Conservation (phyloP, 192 early-diverging fungal species). For the Coemansia sp. region DNA sequence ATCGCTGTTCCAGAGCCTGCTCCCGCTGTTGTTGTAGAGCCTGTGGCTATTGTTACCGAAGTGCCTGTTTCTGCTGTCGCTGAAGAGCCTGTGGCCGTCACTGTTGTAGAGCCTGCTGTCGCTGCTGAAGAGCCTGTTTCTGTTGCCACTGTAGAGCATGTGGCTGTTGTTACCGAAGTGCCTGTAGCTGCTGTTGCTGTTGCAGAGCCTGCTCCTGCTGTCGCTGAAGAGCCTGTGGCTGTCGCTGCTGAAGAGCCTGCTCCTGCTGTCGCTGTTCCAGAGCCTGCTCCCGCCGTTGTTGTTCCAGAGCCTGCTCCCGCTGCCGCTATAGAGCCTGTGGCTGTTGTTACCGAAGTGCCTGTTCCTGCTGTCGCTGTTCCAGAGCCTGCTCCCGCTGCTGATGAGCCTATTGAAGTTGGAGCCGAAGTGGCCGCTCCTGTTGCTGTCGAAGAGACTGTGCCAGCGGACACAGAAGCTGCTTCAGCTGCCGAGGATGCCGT, state of each 20-base stretch:
- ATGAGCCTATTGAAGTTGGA: constrained; percentile 1
- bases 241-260: constrained; percentile 10
- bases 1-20: neutral
- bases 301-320: neutral
- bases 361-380: neutral
- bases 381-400: neutral
- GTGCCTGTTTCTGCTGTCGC: neutral
- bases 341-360: neutral
- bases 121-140: neutral
- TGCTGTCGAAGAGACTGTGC: constrained; percentile 4
- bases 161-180: constrained; percentile 2
- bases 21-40: neutral
- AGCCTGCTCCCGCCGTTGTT: neutral
- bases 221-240: neutral
- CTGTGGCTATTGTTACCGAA: neutral
- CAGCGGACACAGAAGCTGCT: neutral
- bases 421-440: neutral
- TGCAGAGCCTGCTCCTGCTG: neutral
- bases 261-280: neutral
- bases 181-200: neutral
- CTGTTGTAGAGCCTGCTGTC: neutral
- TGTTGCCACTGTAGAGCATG: neutral
- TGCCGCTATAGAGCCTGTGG: neutral
- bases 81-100: neutral
- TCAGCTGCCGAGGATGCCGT: constrained; percentile 6